Conservation (phyloP, 2,329 filamentous ascomycete species). For the Fusarium sulawesiense region DNA sequence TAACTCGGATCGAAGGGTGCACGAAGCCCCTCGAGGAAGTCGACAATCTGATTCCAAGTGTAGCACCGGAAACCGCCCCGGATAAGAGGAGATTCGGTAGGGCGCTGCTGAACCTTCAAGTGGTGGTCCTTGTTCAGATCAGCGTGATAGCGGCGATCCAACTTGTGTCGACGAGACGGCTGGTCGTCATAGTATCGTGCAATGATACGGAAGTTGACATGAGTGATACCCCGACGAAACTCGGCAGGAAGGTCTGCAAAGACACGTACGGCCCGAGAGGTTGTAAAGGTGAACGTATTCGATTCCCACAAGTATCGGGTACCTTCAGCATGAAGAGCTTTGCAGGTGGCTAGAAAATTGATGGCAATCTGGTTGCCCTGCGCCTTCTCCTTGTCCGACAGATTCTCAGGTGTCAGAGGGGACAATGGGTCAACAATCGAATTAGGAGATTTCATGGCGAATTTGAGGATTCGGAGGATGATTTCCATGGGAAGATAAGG, state of each 20-base stretch:
- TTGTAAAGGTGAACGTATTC: constrained; percentile 67
- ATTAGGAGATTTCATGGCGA: constrained; percentile 60
- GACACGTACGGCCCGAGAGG: constrained; percentile 59
- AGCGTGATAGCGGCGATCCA: constrained; percentile 57
- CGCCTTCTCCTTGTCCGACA: constrained; percentile 57
- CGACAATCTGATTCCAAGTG: constrained; percentile 64
- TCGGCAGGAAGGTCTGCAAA: constrained; percentile 59
- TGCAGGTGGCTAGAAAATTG: constrained; percentile 64
- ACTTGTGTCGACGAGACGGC: constrained; percentile 53
- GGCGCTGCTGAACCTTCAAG: constrained; percentile 57
- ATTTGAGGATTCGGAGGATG: constrained; percentile 63
- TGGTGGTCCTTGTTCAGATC: constrained; percentile 56
- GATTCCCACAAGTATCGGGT: constrained; percentile 61
- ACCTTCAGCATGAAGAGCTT: constrained; percentile 62
- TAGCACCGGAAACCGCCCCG: constrained; percentile 67
- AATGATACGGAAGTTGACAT: constrained; percentile 64
- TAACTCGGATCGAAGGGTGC: constrained; percentile 60
- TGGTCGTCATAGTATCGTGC: constrained; percentile 68
- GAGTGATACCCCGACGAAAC: constrained; percentile 58
- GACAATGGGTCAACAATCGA: constrained; percentile 67
- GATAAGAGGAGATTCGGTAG: constrained; percentile 59
- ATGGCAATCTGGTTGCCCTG: constrained; percentile 64
- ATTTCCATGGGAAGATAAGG: constrained; percentile 65
- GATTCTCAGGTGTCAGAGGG: constrained; percentile 55
- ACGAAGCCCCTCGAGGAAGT: constrained; percentile 64